Conservation (phyloP, 805 yeast genomes). For the Sungouiella blattae region DNA sequence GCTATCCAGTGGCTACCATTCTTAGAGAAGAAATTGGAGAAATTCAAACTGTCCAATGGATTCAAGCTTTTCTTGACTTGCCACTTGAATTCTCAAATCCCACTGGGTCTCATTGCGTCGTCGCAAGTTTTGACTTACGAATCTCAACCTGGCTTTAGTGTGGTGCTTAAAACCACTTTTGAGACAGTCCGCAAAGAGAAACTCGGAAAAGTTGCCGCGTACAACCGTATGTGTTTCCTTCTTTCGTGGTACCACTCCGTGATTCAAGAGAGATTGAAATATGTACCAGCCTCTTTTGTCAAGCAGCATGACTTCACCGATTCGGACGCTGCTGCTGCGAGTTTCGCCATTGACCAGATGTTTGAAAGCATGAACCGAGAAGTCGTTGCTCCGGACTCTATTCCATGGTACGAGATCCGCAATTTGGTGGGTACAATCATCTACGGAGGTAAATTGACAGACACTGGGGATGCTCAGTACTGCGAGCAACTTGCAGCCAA, state of each 20-base stretch:
- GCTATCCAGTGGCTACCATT: conserved; percentile 59
- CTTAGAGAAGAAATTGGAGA: conserved; percentile 46
- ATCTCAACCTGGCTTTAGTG: conserved; percentile 56
- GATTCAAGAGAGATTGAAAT: conserved; percentile 55
- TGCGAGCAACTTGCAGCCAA: conserved; percentile 31
- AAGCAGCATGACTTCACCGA: conserved; percentile 68
- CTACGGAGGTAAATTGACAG: conserved; percentile 65
- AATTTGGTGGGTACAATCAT: conserved; percentile 50
- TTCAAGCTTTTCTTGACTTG: conserved; percentile 69
- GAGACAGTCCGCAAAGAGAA: conserved; percentile 16
- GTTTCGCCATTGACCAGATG: conserved; percentile 40
- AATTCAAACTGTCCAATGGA: conserved; percentile 17
- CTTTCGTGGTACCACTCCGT: conserved; percentile 71
- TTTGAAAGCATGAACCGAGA: conserved; percentile 17
- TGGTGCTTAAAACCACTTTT: conserved; percentile 40
- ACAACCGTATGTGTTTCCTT: conserved; percentile 47
- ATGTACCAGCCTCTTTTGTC: conserved; percentile 60
- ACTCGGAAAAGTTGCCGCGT: conserved; percentile 30
- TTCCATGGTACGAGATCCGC: conserved; percentile 55
- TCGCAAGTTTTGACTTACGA: conserved; percentile 61
- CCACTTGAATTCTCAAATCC: conserved; percentile 42
- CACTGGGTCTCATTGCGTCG: conserved; percentile 53
- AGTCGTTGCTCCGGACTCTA: conserved; percentile 13
- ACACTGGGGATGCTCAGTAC: conserved; percentile 34
- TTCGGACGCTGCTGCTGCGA: conserved; percentile 58